Conservation (phyloP, 2,329 filamentous ascomycete genomes). For the Botryotinia calthae region DNA sequence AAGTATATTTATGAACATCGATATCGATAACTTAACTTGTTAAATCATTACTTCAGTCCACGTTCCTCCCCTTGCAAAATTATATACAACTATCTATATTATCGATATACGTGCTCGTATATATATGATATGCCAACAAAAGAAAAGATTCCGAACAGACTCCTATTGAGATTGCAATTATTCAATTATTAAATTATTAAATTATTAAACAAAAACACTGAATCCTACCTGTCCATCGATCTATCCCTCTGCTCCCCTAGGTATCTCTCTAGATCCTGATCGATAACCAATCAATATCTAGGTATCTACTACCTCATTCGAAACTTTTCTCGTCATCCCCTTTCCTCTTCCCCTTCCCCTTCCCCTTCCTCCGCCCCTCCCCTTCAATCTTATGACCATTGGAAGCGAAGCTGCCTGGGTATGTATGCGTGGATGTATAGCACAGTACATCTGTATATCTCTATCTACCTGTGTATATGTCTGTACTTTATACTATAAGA, state of each 20-base stretch:
- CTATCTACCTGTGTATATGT: neutral
- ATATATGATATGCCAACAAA: too few species aligned
- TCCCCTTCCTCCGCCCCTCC: neutral
- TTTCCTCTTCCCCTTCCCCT: neutral
- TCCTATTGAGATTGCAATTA: neutral
- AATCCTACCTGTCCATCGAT: neutral
- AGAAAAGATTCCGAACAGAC: too few species aligned
- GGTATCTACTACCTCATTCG: neutral
- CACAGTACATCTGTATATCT: neutral
- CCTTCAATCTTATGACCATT: slow-evolving; percentile 2
- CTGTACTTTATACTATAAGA: neutral
- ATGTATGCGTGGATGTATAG: neutral
- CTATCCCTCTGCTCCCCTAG: too few species aligned
- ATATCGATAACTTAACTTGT: too few species aligned
- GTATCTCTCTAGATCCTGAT: neutral
- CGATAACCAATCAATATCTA: neutral
- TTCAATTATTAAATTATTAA: too few species aligned
- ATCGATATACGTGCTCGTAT: too few species aligned
- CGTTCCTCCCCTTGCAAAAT: neutral
- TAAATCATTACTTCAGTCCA: too few species aligned
- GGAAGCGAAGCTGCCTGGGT: neutral
- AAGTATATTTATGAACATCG: neutral
- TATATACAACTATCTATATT: neutral
- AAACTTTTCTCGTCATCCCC: neutral
- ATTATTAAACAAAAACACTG: neutral